phyloP scores from a whole-genome alignment of 768 basidiomycete genomes.

The Suillus placidus region DNA sequence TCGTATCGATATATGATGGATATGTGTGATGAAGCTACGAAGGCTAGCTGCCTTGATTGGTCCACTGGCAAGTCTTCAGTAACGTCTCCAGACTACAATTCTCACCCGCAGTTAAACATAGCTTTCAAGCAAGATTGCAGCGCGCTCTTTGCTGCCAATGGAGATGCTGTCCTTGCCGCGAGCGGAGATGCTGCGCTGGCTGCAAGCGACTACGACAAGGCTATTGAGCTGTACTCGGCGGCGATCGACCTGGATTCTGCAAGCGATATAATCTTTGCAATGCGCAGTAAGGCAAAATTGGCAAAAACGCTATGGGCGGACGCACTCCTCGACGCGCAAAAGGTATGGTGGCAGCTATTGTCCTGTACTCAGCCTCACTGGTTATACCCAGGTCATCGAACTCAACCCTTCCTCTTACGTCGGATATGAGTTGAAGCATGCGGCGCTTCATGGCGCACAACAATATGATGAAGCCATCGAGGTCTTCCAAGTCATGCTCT shows the following conservation, averaged over 20 bases:
- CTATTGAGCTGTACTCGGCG: background rate
- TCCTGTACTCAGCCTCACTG: too few species aligned
- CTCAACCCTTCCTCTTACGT: background rate
- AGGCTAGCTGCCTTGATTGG: background rate
- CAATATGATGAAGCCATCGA: background rate
- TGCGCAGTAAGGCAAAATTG: background rate
- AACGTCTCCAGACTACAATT: background rate
- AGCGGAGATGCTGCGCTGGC: background rate
- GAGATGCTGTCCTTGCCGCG: background rate
- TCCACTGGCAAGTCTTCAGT: background rate
- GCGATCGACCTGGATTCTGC: background rate
- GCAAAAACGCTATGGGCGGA: background rate
- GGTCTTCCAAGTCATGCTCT: background rate
- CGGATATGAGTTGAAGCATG: background rate
- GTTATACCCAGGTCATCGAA: background rate
- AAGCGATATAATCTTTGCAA: background rate
- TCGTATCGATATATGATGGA: background rate
- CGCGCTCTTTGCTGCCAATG: background rate
- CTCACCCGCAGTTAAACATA: background rate
- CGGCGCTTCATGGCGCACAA: background rate
- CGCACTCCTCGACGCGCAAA: background rate
- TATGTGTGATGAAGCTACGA: background rate
- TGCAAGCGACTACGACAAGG: background rate
- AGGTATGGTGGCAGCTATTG: background rate
- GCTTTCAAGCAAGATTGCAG: background rate